Percentiles rank a stretch among this genome's conserved stretches.
Evolutionary conservation across 2,329 filamentous ascomycete species (phyloP).

Genomic region (Harringtonia lauricola): DNA sequence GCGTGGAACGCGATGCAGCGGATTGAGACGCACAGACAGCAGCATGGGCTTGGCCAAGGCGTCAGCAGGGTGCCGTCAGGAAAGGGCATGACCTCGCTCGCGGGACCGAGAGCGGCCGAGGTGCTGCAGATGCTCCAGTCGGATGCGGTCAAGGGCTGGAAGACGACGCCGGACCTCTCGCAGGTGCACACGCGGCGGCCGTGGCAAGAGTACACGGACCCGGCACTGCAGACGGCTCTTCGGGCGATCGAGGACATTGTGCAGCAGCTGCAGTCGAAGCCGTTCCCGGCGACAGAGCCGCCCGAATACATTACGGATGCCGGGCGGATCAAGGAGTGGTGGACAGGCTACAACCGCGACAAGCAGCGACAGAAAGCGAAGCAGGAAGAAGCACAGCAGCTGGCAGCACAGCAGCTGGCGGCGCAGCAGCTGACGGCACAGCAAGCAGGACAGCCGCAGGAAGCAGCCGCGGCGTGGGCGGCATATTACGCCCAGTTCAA

Average conservation of each 20-base stretch:
- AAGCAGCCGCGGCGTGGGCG: conserved; percentile 24
- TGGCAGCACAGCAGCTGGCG: conserved; percentile 1
- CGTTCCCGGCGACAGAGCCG: conserved; percentile 38
- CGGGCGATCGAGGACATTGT: conserved; percentile 31
- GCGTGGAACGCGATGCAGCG: conserved; percentile 10
- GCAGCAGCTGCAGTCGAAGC: conserved; percentile 29
- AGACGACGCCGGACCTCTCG: conserved; percentile 26
- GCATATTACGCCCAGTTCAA: conserved; percentile 28
- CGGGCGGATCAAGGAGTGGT: conserved; percentile 40
- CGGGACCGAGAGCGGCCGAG: conserved; percentile 24
- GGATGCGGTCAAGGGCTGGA: conserved; percentile 30
- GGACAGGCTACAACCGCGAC: conserved; percentile 31
- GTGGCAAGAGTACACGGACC: conserved; percentile 28
- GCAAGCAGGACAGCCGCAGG: conserved; percentile 14
- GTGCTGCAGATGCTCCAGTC: conserved; percentile 32
- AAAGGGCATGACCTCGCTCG: conserved; percentile 2
- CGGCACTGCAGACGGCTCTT: conserved; percentile 29
- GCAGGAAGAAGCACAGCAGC: conserved; percentile 15
- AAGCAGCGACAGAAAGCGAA: conserved; percentile 23
- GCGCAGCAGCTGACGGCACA: conserved; percentile 9
- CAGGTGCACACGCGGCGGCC: conserved; percentile 19
- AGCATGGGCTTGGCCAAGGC: conserved; percentile 7
- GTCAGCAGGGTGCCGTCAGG: conserved; percentile 13
- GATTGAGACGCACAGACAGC: neutral
- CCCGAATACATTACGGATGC: conserved; percentile 40